Percentiles rank a stretch among this genome's conserved stretches.
These are phyloP conservation scores for Globisporangium megalacanthum DNA, from an alignment of 352 stramenopile genomes.

Conservation along the genomic window DNA sequence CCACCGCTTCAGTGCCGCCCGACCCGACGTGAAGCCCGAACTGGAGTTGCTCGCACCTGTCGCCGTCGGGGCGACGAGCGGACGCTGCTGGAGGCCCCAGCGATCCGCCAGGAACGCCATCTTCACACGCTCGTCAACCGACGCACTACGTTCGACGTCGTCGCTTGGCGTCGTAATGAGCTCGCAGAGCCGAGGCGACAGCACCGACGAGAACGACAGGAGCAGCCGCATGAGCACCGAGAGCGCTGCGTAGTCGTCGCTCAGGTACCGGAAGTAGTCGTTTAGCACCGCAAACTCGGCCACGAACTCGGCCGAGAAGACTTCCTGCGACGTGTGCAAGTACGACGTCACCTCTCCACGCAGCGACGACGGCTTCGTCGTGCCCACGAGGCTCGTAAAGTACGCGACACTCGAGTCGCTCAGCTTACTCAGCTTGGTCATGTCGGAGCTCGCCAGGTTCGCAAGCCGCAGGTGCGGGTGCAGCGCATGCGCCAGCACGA, in stretches of 20 bases:
- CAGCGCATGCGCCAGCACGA: slow-evolving; percentile 51
- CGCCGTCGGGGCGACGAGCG: neutral
- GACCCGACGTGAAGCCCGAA: too few species aligned
- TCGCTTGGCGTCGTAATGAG: neutral
- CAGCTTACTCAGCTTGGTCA: slow-evolving; percentile 56
- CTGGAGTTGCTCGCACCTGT: neutral
- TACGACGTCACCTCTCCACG: slow-evolving; percentile 65
- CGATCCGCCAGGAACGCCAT: slow-evolving; percentile 21
- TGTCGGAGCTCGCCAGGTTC: slow-evolving; percentile 27
- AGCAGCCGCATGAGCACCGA: slow-evolving; percentile 64
- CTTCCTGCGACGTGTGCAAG: slow-evolving; percentile 44
- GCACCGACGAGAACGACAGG: slow-evolving; percentile 35
- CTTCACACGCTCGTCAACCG: slow-evolving; percentile 23
- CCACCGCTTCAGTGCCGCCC: neutral
- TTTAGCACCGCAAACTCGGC: slow-evolving; percentile 51
- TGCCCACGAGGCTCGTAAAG: slow-evolving; percentile 38
- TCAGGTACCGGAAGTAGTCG: slow-evolving; percentile 65
- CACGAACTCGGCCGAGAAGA: slow-evolving; percentile 44
- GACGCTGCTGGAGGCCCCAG: slow-evolving; percentile 14
- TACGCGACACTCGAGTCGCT: slow-evolving; percentile 58
- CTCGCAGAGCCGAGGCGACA: neutral
- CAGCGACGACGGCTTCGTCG: slow-evolving; percentile 33
- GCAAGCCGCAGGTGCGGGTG: slow-evolving; percentile 46
- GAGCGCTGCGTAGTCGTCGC: slow-evolving; percentile 52
- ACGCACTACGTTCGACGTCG: neutral